Evolutionary conservation across 371 early-diverging fungal genomes (phyloP).

Genomic region (Mortierella sp.): DNA sequence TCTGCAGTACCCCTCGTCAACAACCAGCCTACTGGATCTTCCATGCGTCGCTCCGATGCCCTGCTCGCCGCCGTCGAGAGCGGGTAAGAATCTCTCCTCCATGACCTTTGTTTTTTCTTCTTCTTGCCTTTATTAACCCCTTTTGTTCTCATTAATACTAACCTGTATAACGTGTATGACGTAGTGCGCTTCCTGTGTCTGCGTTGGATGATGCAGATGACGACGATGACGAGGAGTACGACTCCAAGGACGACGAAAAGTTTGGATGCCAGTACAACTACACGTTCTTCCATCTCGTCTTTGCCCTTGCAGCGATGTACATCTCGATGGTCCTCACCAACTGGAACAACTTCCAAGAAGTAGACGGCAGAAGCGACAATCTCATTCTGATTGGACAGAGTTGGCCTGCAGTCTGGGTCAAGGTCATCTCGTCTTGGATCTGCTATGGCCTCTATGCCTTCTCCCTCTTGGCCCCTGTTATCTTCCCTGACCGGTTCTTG

Average conservation of each 20-base stretch:
- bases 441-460: slow-evolving; percentile 87
- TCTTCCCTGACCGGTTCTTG: slow-evolving; percentile 88
- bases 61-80: slow-evolving; percentile 80
- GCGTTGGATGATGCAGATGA: slow-evolving; percentile 73
- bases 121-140: slow-evolving; percentile 27
- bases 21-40: slow-evolving; percentile 62
- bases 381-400: slow-evolving; percentile 88
- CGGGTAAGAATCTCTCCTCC: slow-evolving; percentile 59
- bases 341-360: slow-evolving; percentile 72
- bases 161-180: neutral
- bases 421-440: slow-evolving; percentile 91
- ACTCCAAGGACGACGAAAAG: slow-evolving; percentile 86
- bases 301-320: slow-evolving; percentile 94
- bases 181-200: slow-evolving; percentile 77
- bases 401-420: slow-evolving; percentile 95
- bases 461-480: slow-evolving; percentile 90
- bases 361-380: slow-evolving; percentile 48
- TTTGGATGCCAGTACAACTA: slow-evolving; percentile 93
- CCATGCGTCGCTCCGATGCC: slow-evolving; percentile 69
- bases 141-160: neutral
- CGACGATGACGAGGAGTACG: slow-evolving; percentile 64
- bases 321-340: slow-evolving; percentile 96
- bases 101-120: neutral
- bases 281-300: slow-evolving; percentile 95
- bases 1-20: slow-evolving; percentile 72